phyloP scores from a whole-genome alignment of 768 basidiomycete genomes.

The Macrolepiota dolichaula region DNA sequence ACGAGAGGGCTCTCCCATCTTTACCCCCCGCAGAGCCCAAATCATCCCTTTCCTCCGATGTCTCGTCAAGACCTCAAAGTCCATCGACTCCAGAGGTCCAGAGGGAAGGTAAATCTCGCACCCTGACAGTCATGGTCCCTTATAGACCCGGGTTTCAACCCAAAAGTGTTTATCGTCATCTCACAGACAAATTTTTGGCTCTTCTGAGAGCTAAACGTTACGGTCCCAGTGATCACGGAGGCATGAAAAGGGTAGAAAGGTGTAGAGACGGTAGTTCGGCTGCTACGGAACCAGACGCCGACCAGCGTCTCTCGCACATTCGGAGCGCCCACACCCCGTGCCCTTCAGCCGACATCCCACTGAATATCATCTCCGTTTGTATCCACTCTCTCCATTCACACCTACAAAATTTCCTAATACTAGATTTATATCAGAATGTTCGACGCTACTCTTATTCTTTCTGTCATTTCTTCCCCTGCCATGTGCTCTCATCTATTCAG shows the following conservation, averaged over 20 bases:
- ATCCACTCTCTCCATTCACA: too few relatives aligned
- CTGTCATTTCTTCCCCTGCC: too few relatives aligned
- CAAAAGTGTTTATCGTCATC: conserved; percentile 71
- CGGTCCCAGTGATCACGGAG: conserved; percentile 29
- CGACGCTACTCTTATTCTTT: too few relatives aligned
- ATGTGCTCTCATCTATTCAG: too few relatives aligned
- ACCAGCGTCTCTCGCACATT: too few relatives aligned
- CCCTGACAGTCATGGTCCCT: conserved; percentile 39
- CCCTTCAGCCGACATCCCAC: too few relatives aligned
- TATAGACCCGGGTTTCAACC: conserved; percentile 96
- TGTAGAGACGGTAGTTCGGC: too few relatives aligned
- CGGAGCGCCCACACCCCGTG: too few relatives aligned
- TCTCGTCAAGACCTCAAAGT: neutral
- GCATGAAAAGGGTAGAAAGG: conserved; percentile 64
- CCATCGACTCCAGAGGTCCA: neutral
- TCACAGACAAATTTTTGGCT: conserved; percentile 79
- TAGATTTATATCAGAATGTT: too few relatives aligned
- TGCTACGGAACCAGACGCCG: too few relatives aligned
- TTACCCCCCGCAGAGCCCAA: neutral
- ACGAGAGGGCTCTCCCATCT: conserved; percentile 9
- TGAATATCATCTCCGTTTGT: too few relatives aligned
- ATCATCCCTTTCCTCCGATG: neutral
- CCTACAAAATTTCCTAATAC: too few relatives aligned
- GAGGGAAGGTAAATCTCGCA: conserved; percentile 5
- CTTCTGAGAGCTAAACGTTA: conserved; percentile 36